Evolutionary conservation across 495 filamentous ascomycete species (phyloP), one percentile per base, ranked within the genome.

Genomic region (Aspergillus funiculosus): DNA sequence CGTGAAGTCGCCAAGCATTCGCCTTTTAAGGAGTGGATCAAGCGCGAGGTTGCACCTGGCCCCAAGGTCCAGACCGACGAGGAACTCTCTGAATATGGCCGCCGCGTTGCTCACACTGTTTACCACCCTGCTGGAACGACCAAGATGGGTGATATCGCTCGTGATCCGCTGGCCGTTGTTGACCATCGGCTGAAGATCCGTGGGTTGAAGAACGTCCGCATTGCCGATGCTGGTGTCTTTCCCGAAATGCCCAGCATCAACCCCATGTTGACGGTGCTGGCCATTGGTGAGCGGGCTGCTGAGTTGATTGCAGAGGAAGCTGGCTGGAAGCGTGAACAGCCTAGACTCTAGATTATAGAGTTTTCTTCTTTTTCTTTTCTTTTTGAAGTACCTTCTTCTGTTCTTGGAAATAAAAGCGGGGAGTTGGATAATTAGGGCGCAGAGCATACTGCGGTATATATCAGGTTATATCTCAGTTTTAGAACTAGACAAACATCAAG

Each of bases 101-200:
- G 86, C 24, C 75, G 74, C 21, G 85, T 79, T 2, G 86, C 86
- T 10, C 86, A 90, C 60, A 92, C 86, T 1, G 86, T 92, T 4
- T 92, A 92, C 60, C 87, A 92, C 61, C 87, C 87, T 0, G 83
- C 83, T 22, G 86, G 87, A 39, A 92, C 87, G 19, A 89, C 87
- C 38, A 89, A 86, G 72, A 92, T 92, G 87, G 87, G 87, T 14
- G 76, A 86, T 59, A 61, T 78, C 7, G 56, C 58, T 10, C 71
- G 68, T 25, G 83, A 90, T 53, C 68, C 70, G 26, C 59, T 82
- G 63, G 86, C 78, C 7, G 81, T 85, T 13, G 81, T 85, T n/a
- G 78, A 85, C 56, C 59, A 61, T 15, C 54, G 73, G 46, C 56
- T 85, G 46, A 73, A 71, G 61, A 43, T 85, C 31, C 67, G 73